Evolutionary conservation across 257 asterid genomes (phyloP).

Genomic region (Gentiana straminea): DNA sequence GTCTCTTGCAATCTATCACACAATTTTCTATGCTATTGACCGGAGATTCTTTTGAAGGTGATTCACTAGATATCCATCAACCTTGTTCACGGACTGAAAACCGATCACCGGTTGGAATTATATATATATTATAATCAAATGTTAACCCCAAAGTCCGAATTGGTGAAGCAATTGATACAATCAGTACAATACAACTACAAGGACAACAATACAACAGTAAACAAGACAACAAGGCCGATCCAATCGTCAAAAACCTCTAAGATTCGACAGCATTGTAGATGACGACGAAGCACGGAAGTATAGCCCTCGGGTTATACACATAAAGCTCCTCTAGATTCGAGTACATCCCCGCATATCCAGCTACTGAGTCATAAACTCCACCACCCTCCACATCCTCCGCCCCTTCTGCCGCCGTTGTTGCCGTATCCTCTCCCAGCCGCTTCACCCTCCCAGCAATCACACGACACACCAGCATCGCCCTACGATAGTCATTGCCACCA

Average conservation of each 20-base stretch:
- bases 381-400: slow-evolving; percentile 14
- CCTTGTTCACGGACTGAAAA: no score
- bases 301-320: slow-evolving; percentile 47
- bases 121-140: no score
- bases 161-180: slow-evolving; percentile 11
- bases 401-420: not conserved
- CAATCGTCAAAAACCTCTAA: slow-evolving; percentile 9
- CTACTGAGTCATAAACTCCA: slow-evolving; percentile 27
- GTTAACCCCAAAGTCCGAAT: not conserved
- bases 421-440: slow-evolving; percentile 28
- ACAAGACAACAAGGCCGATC: not conserved
- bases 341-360: slow-evolving; percentile 25
- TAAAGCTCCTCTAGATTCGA: slow-evolving; percentile 39
- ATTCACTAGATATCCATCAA: no score
- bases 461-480: slow-evolving; percentile 90
- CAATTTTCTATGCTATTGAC: no score
- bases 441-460: slow-evolving; percentile 82
- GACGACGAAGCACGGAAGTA: slow-evolving; percentile 49
- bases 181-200: slow-evolving; percentile 1
- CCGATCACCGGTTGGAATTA: no score
- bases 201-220: not conserved
- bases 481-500: slow-evolving; percentile 15
- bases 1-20: no score
- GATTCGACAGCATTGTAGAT: slow-evolving; percentile 34
- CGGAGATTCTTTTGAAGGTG: no score